Conservation (phyloP, 208 protist species). For the Leishmania aethiopica region DNA sequence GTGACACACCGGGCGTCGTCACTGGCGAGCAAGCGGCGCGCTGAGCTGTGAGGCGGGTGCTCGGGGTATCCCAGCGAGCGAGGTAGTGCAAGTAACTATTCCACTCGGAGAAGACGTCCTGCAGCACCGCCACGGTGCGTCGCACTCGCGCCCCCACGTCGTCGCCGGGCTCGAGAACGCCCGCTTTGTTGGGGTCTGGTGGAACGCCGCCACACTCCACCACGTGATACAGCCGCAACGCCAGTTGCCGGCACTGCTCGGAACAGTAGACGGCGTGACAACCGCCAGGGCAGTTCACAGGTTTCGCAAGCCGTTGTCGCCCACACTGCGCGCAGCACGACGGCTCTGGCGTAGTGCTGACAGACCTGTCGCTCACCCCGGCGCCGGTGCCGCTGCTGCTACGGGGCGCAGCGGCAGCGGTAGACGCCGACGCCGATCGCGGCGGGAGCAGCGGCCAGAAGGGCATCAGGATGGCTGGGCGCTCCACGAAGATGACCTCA, state of each 20-base stretch:
- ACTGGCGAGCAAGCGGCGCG: not conserved
- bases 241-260: slow-evolving; percentile 36
- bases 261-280: slow-evolving; percentile 51
- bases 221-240: slow-evolving; percentile 45
- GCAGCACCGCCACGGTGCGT: slow-evolving; percentile 19
- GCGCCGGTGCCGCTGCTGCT: not conserved
- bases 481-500: slow-evolving; percentile 26
- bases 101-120: slow-evolving; percentile 23
- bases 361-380: not conserved
- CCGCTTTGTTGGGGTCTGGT: not conserved
- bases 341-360: not conserved
- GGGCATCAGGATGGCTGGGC: slow-evolving; percentile 22
- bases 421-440: not conserved
- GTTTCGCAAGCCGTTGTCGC: slow-evolving; percentile 8
- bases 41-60: slow-evolving; percentile 4
- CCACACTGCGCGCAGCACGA: slow-evolving; percentile 18
- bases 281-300: slow-evolving; percentile 20
- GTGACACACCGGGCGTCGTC: not conserved
- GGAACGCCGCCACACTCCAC: slow-evolving; percentile 37
- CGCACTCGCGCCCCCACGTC: slow-evolving; percentile 10
- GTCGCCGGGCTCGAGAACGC: not conserved
- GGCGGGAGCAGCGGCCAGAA: slow-evolving; percentile 22
- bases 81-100: slow-evolving; percentile 19
- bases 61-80: slow-evolving; percentile 17
- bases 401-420: not conserved